These are phyloP conservation scores for Hondaea fermentalgiana DNA, from an alignment of 108 stramenopile genomes.

Conservation along the genomic window DNA sequence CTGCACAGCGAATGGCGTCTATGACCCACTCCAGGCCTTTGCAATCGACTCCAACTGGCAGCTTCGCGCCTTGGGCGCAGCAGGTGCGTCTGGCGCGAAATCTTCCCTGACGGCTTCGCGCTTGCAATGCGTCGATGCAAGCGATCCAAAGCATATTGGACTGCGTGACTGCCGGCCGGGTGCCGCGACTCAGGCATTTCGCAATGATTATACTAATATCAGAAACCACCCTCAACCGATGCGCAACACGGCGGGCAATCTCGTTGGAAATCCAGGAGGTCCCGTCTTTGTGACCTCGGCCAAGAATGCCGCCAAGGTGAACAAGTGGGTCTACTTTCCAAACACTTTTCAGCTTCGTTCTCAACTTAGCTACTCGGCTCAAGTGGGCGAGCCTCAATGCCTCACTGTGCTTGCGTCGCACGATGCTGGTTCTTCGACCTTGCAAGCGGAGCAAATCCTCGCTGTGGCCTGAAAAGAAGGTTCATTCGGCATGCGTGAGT, in stretches of 20 bases:
- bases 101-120: too few relatives aligned
- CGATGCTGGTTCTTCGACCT: too few relatives aligned
- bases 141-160: too few relatives aligned
- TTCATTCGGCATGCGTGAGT: too few relatives aligned
- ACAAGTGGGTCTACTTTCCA: not conserved
- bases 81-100: too few relatives aligned
- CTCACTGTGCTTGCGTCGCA: not conserved
- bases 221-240: not conserved
- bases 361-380: not conserved
- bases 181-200: not conserved
- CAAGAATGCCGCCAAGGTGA: not conserved
- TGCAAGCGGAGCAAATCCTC: too few relatives aligned
- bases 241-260: not conserved
- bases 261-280: not conserved
- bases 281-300: not conserved
- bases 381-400: not conserved
- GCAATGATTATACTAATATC: not conserved
- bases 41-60: not conserved
- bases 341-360: not conserved
- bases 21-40: not conserved
- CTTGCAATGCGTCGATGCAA: too few relatives aligned
- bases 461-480: too few relatives aligned
- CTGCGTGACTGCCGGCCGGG: too few relatives aligned
- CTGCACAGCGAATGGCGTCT: not conserved
- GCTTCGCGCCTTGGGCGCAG: not conserved